Evolutionary conservation across 2,329 filamentous ascomycete species (phyloP), one percentile per base, ranked within the genome.

Genomic region (Talaromyces sp.): DNA sequence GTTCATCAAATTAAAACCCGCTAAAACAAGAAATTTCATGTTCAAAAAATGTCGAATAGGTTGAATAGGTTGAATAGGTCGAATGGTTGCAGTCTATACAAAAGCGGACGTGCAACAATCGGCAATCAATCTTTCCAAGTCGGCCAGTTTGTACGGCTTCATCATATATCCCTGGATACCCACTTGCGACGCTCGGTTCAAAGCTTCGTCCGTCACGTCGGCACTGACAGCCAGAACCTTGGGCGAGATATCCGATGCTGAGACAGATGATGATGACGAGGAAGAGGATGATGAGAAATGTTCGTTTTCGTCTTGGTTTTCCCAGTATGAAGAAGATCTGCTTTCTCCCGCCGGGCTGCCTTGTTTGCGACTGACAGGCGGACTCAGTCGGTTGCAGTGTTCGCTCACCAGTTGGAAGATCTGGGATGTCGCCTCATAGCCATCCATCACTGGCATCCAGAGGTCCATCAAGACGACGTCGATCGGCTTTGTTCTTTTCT

Each of bases 391-490:
- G 30, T 67, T 62, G 22, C 69, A 69, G 44, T 75, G 69, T 53
- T 77, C 71, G 49, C 76, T 73, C n/a, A 78, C 71, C 77, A 87
- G 81, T 27, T 77, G 74, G 11, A 89, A 73, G 51, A 91, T 91
- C 54, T 80, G 77, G 67, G 84, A 80, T 0, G 88, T 85, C 1
- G 88, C 88, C 69, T 90, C 84, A 65, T 89, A 90, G 1, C 88
- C 88, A 68, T 90, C 88, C 80, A 90, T 86, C 65, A 86, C 79
- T 0, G 88, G 88, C 87, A 91, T 91, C 88, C 88, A 91, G 10
- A 91, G 80, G 72, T 91, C 88, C 88, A 91, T 91, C 51, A 90
- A 75, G 27, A 91, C 80, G 1, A 88, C 81, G 67, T 89, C 84
- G 61, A 90, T 84, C 2, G 74, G 72, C 60, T 76, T 77, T 11